Conservation (phyloP, 2,329 filamentous ascomycete species). For the Daldinia sp. region DNA sequence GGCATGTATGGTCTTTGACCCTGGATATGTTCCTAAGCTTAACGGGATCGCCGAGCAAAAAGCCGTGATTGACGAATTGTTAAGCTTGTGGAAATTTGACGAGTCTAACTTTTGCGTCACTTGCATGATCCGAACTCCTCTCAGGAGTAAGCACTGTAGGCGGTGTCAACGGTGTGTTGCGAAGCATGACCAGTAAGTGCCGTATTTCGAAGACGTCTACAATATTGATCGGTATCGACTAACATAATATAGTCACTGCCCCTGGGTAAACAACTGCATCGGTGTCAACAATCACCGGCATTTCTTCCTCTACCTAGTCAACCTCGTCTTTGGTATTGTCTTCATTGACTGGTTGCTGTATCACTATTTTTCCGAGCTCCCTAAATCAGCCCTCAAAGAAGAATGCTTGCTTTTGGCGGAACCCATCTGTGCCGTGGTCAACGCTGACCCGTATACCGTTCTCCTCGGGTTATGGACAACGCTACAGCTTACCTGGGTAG, state of each 20-base stretch:
- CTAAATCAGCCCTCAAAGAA: slow-evolving; percentile 62
- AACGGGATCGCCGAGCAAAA: slow-evolving; percentile 91
- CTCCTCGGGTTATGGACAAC: slow-evolving; percentile 82
- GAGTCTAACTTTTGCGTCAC: slow-evolving; percentile 93
- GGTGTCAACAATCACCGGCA: slow-evolving; percentile 96
- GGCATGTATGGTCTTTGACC: slow-evolving; percentile 86
- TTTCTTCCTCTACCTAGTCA: slow-evolving; percentile 90
- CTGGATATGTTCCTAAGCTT: slow-evolving; percentile 92
- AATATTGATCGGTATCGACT: slow-evolving; percentile 31
- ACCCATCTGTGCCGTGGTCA: slow-evolving; percentile 78
- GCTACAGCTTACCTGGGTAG: slow-evolving; percentile 92
- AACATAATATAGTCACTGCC: slow-evolving; percentile 78
- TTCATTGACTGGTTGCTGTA: slow-evolving; percentile 78
- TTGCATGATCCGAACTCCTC: slow-evolving; percentile 93
- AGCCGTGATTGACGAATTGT: slow-evolving; percentile 86
- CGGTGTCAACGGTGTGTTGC: slow-evolving; percentile 92
- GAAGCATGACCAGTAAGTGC: slow-evolving; percentile 91
- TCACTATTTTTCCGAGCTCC: slow-evolving; percentile 74
- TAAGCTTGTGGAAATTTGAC: slow-evolving; percentile 89
- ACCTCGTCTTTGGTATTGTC: slow-evolving; percentile 79
- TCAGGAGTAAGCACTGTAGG: slow-evolving; percentile 96
- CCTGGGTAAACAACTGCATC: slow-evolving; percentile 97
- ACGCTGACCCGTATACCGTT: slow-evolving; percentile 86
- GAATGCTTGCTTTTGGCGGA: slow-evolving; percentile 82
- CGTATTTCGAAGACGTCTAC: neutral